These are phyloP conservation scores for Aspergillus arachidicola DNA, from an alignment of 2,329 filamentous ascomycete species.

Conservation along the genomic window DNA sequence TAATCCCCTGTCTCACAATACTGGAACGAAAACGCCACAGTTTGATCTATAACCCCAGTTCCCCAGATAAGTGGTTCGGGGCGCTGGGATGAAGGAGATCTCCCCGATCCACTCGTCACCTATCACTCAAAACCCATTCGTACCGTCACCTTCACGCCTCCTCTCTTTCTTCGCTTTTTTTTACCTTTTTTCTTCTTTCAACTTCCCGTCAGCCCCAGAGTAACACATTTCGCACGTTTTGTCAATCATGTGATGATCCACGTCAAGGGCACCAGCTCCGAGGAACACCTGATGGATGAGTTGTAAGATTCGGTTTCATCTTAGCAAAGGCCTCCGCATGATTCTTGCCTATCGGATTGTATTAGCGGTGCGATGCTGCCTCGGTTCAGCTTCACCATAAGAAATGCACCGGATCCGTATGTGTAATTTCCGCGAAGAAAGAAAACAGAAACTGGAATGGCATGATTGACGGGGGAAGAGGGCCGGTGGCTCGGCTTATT, in stretches of 20 bases:
- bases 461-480: background rate
- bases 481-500: background rate
- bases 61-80: conserved; percentile 22
- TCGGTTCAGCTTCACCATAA: background rate
- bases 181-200: conserved; percentile 10
- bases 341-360: conserved; percentile 1
- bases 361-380: background rate
- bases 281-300: conserved; percentile 17
- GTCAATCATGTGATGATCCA: conserved; percentile 33
- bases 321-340: conserved; percentile 2
- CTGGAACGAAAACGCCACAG: conserved; percentile 18
- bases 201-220: conserved; percentile 13
- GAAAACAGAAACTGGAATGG: background rate
- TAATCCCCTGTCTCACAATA: conserved; percentile 3
- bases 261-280: conserved; percentile 10
- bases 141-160: background rate
- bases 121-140: conserved; percentile 10
- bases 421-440: background rate
- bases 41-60: conserved; percentile 13
- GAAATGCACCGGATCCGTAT: background rate
- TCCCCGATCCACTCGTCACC: conserved; percentile 17
- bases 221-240: conserved; percentile 31
- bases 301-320: conserved; percentile 13
- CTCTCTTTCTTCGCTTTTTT: background rate
- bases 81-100: conserved; percentile 19